Evolutionary conservation across 805 yeast species (phyloP).

Genomic region (Sungouiozyma ichnusensis): DNA sequence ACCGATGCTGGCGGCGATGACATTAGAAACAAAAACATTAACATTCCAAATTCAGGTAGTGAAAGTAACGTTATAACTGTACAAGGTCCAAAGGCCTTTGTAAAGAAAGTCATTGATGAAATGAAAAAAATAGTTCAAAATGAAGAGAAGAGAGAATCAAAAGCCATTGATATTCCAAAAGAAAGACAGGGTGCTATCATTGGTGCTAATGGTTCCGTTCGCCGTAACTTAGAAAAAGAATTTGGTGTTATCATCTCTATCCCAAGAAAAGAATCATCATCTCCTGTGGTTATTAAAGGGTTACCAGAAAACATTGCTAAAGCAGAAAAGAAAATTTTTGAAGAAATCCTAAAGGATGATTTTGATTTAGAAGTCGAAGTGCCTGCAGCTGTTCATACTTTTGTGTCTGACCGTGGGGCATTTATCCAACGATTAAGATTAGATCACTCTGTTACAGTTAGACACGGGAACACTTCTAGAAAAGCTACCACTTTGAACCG

Average conservation of each 20-base stretch:
- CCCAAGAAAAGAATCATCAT: slow-evolving; percentile 49
- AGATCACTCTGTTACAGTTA: slow-evolving; percentile 47
- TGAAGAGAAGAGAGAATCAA: slow-evolving; percentile 48
- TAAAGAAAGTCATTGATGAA: slow-evolving; percentile 52
- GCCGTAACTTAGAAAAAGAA: slow-evolving; percentile 62
- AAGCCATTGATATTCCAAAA: slow-evolving; percentile 49
- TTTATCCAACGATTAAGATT: slow-evolving; percentile 43
- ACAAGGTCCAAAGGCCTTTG: slow-evolving; percentile 67
- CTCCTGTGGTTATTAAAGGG: slow-evolving; percentile 50
- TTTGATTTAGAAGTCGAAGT: slow-evolving; percentile 42
- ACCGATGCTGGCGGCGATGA: slow-evolving; percentile 61
- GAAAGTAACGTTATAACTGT: slow-evolving; percentile 49
- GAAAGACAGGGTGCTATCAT: slow-evolving; percentile 66
- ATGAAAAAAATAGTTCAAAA: slow-evolving; percentile 53
- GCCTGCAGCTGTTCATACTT: slow-evolving; percentile 48
- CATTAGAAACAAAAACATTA: slow-evolving; percentile 31
- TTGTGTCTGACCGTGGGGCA: slow-evolving; percentile 59
- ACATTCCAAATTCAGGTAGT: slow-evolving; percentile 59
- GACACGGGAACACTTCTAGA: slow-evolving; percentile 42
- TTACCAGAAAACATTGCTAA: slow-evolving; percentile 52
- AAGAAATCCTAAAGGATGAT: slow-evolving; percentile 49
- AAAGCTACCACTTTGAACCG: slow-evolving; percentile 42
- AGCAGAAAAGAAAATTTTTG: slow-evolving; percentile 49
- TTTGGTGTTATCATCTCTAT: slow-evolving; percentile 52
- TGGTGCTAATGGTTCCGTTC: slow-evolving; percentile 72